These are phyloP conservation scores for Quercus bicolor DNA, from an alignment of 306 rosid species.

Conservation along the genomic window DNA sequence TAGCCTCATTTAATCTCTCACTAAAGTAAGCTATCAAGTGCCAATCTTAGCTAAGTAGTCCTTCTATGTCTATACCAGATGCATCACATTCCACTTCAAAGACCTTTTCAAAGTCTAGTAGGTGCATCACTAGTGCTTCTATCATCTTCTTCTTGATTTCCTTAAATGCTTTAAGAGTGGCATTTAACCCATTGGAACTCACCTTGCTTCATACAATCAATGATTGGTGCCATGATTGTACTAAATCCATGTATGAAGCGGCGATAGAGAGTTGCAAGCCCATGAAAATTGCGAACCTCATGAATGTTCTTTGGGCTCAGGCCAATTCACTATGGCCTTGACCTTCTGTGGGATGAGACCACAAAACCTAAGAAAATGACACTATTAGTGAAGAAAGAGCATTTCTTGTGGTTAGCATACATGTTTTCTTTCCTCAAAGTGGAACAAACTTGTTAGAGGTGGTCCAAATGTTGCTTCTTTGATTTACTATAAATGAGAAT, in stretches of 20 bases:
- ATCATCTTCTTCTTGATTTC: background rate
- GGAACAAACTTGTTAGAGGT: background rate
- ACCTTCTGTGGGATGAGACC: background rate
- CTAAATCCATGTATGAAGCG: background rate
- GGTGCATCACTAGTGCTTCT: background rate
- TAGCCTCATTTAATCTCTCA: slow-evolving; percentile 6
- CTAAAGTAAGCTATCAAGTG: background rate
- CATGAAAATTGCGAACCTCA: background rate
- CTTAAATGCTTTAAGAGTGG: background rate
- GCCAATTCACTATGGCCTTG: background rate
- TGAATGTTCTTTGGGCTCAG: background rate
- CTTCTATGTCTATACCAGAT: background rate
- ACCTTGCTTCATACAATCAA: background rate
- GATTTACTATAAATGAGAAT: background rate
- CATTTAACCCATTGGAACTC: background rate
- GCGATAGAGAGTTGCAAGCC: background rate
- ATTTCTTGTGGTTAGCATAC: background rate
- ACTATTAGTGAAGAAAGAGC: background rate
- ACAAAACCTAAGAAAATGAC: background rate
- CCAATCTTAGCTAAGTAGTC: background rate
- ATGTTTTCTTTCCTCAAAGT: background rate
- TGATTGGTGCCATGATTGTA: background rate
- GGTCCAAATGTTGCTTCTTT: background rate
- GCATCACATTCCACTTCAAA: background rate
- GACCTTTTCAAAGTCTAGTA: background rate